Conservation (phyloP, 1,139 yeast genomes). For the Magnusiomyces sp. region DNA sequence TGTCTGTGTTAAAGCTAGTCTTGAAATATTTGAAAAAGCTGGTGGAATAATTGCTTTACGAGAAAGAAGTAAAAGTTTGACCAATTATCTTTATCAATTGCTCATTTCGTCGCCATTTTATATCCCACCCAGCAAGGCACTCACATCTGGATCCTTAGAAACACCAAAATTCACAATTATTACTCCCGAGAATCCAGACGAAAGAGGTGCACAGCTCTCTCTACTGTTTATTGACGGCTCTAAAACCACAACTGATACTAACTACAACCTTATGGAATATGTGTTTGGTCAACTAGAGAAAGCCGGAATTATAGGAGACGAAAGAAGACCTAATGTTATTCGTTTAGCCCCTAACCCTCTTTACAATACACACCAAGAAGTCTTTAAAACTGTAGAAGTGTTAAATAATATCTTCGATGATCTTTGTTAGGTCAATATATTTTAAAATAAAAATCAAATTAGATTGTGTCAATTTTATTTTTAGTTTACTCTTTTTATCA, state of each 20-base stretch:
- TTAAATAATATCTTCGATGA: slow-evolving; percentile 36
- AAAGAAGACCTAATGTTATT: slow-evolving; percentile 80
- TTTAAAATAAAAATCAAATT: too few relatives aligned
- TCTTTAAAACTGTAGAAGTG: slow-evolving; percentile 39
- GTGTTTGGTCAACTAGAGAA: slow-evolving; percentile 41
- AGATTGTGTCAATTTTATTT: too few relatives aligned
- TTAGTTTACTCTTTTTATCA: background rate
- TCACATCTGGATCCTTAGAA: background rate
- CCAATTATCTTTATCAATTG: slow-evolving; percentile 46
- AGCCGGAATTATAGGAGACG: slow-evolving; percentile 72
- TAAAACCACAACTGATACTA: slow-evolving; percentile 28
- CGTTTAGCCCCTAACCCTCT: slow-evolving; percentile 78
- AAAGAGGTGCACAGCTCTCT: slow-evolving; percentile 79
- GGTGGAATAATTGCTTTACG: slow-evolving; percentile 61
- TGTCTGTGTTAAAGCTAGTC: slow-evolving; percentile 58
- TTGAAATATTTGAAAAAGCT: slow-evolving; percentile 49
- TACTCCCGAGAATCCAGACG: slow-evolving; percentile 52
- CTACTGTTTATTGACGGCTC: slow-evolving; percentile 49
- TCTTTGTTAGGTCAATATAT: too few relatives aligned
- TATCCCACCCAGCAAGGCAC: slow-evolving; percentile 19
- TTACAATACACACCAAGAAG: slow-evolving; percentile 69
- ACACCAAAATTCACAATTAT: slow-evolving; percentile 54
- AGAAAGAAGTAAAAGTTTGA: slow-evolving; percentile 48
- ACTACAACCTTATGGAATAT: slow-evolving; percentile 45
- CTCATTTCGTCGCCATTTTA: slow-evolving; percentile 38